These are phyloP conservation scores for Penicillium lagena DNA, from an alignment of 495 filamentous ascomycete genomes.

Conservation along the genomic window DNA sequence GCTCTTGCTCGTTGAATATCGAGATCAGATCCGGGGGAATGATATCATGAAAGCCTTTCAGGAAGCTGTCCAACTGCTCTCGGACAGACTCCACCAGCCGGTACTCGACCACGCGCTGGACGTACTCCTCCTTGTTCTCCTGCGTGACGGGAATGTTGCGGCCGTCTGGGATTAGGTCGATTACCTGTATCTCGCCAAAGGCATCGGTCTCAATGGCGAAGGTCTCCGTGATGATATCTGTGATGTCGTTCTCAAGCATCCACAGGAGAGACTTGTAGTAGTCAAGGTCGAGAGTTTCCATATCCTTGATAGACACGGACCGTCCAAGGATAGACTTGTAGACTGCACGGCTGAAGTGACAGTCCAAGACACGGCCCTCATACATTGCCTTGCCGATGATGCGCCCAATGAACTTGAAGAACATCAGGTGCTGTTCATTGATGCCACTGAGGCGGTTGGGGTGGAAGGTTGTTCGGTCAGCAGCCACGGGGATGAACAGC, in stretches of 20 bases:
- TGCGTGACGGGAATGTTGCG: conserved; percentile 91
- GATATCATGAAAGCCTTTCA: conserved; percentile 97
- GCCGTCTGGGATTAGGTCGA: conserved; percentile 82
- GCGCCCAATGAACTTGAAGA: conserved; percentile 99
- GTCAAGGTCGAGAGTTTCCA: conserved; percentile 97
- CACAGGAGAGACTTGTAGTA: conserved; percentile 99
- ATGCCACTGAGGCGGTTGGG: conserved; percentile 87
- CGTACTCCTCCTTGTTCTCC: conserved; percentile 97
- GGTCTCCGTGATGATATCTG: conserved; percentile 96
- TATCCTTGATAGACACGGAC: conserved; percentile 94
- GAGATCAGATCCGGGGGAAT: conserved; percentile 89
- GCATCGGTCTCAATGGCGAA: conserved; percentile 90
- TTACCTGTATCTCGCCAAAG: conserved; percentile 81
- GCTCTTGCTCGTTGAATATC: conserved; percentile 98
- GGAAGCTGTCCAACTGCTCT: conserved; percentile 91
- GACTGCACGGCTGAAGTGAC: conserved; percentile 96
- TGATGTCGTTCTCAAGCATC: conserved; percentile 99
- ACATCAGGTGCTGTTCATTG: conserved; percentile 93
- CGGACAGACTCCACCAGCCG: conserved; percentile 84
- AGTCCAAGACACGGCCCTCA: conserved; percentile 92
- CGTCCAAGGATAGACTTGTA: conserved; percentile 96
- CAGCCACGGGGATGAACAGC: conserved; percentile 90
- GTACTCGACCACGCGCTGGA: conserved; percentile 89
- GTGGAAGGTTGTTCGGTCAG: conserved; percentile 98
- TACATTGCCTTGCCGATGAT: conserved; percentile 99